Conservation (phyloP, 2,329 filamentous ascomycete genomes). For the Diaporthe destruens region DNA sequence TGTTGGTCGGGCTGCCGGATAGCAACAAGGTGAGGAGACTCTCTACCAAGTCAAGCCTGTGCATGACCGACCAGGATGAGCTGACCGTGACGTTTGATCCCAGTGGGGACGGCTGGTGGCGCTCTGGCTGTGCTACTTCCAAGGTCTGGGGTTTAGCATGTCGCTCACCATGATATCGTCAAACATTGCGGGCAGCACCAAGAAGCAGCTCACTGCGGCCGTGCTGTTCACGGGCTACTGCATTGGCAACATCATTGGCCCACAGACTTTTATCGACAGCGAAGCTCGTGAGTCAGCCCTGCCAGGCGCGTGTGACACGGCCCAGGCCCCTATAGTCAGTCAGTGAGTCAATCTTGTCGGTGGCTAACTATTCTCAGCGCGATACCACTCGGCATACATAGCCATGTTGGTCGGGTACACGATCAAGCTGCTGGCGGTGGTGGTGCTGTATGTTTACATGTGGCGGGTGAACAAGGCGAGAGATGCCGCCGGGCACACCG, state of each 20-base stretch:
- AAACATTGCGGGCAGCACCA: conserved; percentile 51
- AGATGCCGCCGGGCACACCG: conserved; percentile 46
- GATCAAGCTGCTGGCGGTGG: conserved; percentile 47
- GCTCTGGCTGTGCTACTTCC: conserved; percentile 62
- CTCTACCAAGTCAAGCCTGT: too few relatives aligned
- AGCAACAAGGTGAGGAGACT: conserved; percentile 55
- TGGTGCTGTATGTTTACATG: conserved; percentile 50
- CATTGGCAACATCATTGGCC: conserved; percentile 51
- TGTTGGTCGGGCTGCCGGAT: conserved; percentile 64
- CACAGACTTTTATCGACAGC: conserved; percentile 51
- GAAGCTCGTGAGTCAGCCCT: conserved; percentile 56
- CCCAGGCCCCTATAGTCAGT: too few relatives aligned
- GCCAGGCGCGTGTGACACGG: too few relatives aligned
- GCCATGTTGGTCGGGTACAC: conserved; percentile 51
- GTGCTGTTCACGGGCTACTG: conserved; percentile 51
- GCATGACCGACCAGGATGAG: too few relatives aligned
- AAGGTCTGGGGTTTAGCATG: conserved; percentile 51
- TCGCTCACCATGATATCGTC: conserved; percentile 51
- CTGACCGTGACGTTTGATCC: not conserved
- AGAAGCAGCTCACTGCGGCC: conserved; percentile 50
- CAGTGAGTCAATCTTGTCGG: too few relatives aligned
- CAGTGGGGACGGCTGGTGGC: conserved; percentile 69
- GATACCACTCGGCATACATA: conserved; percentile 50
- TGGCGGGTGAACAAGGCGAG: conserved; percentile 47
- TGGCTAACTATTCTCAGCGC: conserved; percentile 40